Conservation (phyloP, 257 asterid species). For the Gentiana dahurica region DNA sequence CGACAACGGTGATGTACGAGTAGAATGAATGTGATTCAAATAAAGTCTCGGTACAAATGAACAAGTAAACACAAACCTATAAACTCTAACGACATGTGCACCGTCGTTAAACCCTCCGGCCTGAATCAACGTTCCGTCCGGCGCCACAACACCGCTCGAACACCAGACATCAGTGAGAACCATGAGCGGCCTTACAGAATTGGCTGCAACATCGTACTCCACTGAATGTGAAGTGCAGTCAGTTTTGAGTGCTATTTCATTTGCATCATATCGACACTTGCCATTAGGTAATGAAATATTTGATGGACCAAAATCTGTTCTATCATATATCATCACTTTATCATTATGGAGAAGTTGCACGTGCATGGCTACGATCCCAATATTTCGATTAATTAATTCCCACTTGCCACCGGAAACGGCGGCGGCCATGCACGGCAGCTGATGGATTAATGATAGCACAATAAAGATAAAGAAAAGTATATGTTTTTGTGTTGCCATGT, state of each 20-base stretch:
- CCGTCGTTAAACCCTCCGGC: conserved; percentile 30
- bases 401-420: too few species aligned
- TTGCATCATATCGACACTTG: conserved; percentile 19
- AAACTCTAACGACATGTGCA: conserved; percentile 19
- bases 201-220: conserved; percentile 21
- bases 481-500: too few species aligned
- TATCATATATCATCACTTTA: conserved; percentile 15
- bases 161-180: conserved; percentile 30
- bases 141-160: conserved; percentile 26
- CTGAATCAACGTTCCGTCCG: conserved; percentile 23
- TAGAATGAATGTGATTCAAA: too few species aligned
- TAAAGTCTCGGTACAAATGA: too few species aligned
- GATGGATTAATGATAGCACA: too few species aligned
- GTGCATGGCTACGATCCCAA: too few species aligned
- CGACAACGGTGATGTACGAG: too few species aligned
- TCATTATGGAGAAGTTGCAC: too few species aligned
- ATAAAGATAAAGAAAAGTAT: too few species aligned
- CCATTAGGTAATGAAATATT: conserved; percentile 24
- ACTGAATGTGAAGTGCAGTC: conserved; percentile 41
- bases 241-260: conserved; percentile 1
- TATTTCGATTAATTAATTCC: too few species aligned
- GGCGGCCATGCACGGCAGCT: too few species aligned
- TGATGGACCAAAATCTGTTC: conserved; percentile 28
- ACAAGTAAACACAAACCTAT: background rate
- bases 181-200: conserved; percentile 23